Evolutionary conservation across 2,329 filamentous ascomycete species (phyloP).

Genomic region (Cercospora nicotianae): DNA sequence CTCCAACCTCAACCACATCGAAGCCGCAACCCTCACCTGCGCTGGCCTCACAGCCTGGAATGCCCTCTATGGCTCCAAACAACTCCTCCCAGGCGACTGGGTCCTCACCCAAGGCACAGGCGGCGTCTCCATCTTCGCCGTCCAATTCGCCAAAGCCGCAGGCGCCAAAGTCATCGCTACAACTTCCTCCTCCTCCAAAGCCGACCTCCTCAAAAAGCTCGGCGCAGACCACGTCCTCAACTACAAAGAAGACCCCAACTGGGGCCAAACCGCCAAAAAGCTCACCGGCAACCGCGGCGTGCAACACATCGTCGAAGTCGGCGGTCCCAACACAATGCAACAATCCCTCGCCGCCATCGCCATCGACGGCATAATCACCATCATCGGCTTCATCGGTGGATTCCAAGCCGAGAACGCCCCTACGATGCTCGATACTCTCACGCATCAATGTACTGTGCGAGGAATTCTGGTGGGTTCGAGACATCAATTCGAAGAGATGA

Average conservation of each 20-base stretch:
- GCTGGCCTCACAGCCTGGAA: conserved; percentile 54
- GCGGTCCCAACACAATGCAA: conserved; percentile 60
- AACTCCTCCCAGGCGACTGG: conserved; percentile 42
- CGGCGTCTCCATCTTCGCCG: conserved; percentile 65
- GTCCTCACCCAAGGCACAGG: conserved; percentile 72
- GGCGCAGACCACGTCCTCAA: conserved; percentile 60
- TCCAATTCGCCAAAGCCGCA: conserved; percentile 58
- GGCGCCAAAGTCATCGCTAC: conserved; percentile 60
- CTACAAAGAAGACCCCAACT: conserved; percentile 54
- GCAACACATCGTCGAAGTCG: conserved; percentile 66
- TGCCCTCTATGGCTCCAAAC: conserved; percentile 52
- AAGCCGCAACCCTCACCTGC: conserved; percentile 52
- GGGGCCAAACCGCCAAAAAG: conserved; percentile 56
- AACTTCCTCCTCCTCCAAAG: conserved; percentile 55
- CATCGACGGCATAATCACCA: conserved; percentile 56
- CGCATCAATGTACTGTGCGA: conserved; percentile 55
- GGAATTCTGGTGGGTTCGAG: conserved; percentile 59
- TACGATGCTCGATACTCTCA: conserved; percentile 53
- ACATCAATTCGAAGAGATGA: conserved; percentile 61
- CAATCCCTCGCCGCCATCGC: conserved; percentile 48
- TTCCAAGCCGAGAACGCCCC: conserved; percentile 50
- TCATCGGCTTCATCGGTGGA: conserved; percentile 61
- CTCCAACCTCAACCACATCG: conserved; percentile 50
- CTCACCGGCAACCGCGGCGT: conserved; percentile 59
- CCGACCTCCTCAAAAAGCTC: conserved; percentile 50